Conservation (phyloP, 208 protist genomes). For the Trypanosoma brucei region DNA sequence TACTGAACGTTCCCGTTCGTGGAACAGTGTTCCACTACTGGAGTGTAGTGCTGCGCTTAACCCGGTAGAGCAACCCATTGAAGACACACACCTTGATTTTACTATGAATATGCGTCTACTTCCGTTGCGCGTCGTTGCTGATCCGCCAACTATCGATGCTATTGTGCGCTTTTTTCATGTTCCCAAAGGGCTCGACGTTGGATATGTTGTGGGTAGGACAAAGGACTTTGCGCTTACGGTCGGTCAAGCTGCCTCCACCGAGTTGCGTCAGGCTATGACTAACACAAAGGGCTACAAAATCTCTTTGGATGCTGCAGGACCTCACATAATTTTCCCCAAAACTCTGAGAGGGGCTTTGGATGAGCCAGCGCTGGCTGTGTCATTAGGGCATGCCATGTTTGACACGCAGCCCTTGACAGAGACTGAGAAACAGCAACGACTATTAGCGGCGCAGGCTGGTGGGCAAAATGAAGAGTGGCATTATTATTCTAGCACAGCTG, state of each 20-base stretch:
- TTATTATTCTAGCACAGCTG: slow-evolving; percentile 72
- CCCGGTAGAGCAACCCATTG: slow-evolving; percentile 60
- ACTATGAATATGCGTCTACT: slow-evolving; percentile 62
- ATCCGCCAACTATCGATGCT: slow-evolving; percentile 52
- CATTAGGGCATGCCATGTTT: slow-evolving; percentile 66
- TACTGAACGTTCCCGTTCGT: slow-evolving; percentile 14
- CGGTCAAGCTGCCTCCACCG: slow-evolving; percentile 52
- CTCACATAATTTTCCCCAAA: slow-evolving; percentile 66
- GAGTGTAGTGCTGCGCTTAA: slow-evolving; percentile 50
- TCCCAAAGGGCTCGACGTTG: slow-evolving; percentile 58
- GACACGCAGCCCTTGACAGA: slow-evolving; percentile 59
- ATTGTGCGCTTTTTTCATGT: slow-evolving; percentile 60
- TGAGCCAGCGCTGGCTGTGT: slow-evolving; percentile 59
- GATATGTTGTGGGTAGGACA: slow-evolving; percentile 36
- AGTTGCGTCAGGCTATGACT: slow-evolving; percentile 54
- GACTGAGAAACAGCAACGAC: slow-evolving; percentile 45
- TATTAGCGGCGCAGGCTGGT: slow-evolving; percentile 5
- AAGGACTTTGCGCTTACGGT: slow-evolving; percentile 43
- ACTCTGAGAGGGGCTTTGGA: slow-evolving; percentile 30
- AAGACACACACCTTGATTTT: slow-evolving; percentile 62
- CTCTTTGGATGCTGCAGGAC: slow-evolving; percentile 67
- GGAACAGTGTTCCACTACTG: slow-evolving; percentile 39
- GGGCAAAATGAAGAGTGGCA: slow-evolving; percentile 47
- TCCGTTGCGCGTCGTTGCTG: slow-evolving; percentile 69
- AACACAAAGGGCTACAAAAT: slow-evolving; percentile 60